These are phyloP conservation scores for Penicillium parvum DNA, from an alignment of 495 filamentous ascomycete genomes.

Conservation along the genomic window DNA sequence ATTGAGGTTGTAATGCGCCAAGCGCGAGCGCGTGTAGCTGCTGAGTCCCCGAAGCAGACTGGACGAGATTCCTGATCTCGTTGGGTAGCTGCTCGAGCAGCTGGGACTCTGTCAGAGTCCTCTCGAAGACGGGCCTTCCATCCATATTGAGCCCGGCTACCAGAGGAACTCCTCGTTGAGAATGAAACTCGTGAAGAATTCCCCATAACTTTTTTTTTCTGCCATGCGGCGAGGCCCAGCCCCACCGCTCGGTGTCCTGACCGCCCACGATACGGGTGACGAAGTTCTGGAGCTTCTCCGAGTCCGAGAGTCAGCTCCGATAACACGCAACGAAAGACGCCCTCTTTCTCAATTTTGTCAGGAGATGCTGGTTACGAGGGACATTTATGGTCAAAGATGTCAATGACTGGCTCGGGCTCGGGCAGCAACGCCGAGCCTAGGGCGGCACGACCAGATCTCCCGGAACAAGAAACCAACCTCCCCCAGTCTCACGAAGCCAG, in stretches of 20 bases:
- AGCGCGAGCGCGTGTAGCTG: conserved; percentile 67
- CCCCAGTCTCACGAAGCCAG: conserved; percentile 11
- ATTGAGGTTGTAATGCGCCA: conserved; percentile 59
- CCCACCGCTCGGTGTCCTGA: conserved; percentile 24
- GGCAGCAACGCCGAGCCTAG: conserved; percentile 12
- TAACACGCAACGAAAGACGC: conserved; percentile 7
- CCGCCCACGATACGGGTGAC: conserved; percentile 26
- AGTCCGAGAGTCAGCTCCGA: conserved; percentile 16
- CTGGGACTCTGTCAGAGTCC: conserved; percentile 41
- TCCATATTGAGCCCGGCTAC: conserved; percentile 39
- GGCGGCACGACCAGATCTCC: conserved; percentile 8
- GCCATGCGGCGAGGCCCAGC: conserved; percentile 30
- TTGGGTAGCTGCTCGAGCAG: conserved; percentile 54
- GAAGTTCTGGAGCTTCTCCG: conserved; percentile 20
- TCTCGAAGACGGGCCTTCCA: conserved; percentile 42
- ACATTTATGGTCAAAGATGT: conserved; percentile 24
- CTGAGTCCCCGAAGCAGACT: conserved; percentile 53
- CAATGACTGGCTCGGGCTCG: conserved; percentile 22
- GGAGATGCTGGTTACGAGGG: conserved; percentile 17
- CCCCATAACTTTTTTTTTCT: conserved; percentile 41
- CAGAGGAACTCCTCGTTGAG: conserved; percentile 32
- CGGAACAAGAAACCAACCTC: conserved; percentile 9
- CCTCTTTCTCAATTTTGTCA: neutral
- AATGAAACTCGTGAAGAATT: conserved; percentile 15
- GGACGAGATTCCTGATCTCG: conserved; percentile 62